Base-by-base conservation (phyloP, 805 yeast genomes). In the Candida ovalis region DNA sequence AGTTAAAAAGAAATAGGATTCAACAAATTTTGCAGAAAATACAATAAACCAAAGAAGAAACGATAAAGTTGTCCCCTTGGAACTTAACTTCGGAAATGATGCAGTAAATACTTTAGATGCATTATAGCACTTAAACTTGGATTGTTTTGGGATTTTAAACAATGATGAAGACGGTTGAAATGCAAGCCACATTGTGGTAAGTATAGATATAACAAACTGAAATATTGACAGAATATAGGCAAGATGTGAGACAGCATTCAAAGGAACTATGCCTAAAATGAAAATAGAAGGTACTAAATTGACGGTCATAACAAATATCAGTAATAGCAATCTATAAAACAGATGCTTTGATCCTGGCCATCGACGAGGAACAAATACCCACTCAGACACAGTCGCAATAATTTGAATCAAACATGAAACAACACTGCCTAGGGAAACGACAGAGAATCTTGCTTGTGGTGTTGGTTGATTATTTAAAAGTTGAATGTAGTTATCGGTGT, bases 1-100 rank as follows among this genome's bases (percentile, higher is more conserved):
- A 0, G 82, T 77, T 52, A 78, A 66, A 54, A 77, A 78, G 57
- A 76, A 70, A 56, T 78, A 78, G 1, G 82, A 78, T 57, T 78
- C 82, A 23, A 71, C 50, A 53, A 76, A 78, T 51, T 78, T 78
- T 3, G 78, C 77, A 12, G 66, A 51, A 50, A 78, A 77, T 0
- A 78, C 75, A 4, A 69, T 60, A 5, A 70, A 18, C 84, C 84
- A 78, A 25, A 78, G 59, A 1, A 72, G 63, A 22, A 67, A 62
- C 0, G 82, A 78, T 3, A 77, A 64, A 0, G 67, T 61, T 24
- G 61, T 54, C 27, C 73, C 74, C 4, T 69, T 61, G 1, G 70
- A 71, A 22, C 59, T 65, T 15, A 78, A 60, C 15, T 55, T 58
- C 32, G 78, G 73, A 51, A 75, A 76, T 13, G 73, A 68, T 1